Percentiles rank a stretch among this genome's conserved stretches.
Evolutionary conservation across 2,329 filamentous ascomycete species (phyloP).

Genomic region (Endocalyx cinctus): DNA sequence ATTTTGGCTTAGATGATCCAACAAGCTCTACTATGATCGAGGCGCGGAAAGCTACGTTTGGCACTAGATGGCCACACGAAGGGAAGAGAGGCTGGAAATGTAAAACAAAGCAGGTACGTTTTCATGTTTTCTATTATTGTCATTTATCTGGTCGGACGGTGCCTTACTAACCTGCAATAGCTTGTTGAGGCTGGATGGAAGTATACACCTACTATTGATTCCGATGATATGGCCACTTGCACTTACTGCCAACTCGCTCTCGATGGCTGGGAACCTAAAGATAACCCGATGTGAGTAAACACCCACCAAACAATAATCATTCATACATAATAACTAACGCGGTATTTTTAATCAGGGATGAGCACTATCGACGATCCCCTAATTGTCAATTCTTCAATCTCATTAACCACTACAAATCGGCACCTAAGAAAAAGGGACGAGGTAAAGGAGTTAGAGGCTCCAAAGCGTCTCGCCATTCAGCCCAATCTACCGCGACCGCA

Average conservation of each 20-base stretch:
- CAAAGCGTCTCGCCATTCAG: slow-evolving; percentile 63
- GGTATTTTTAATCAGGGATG: slow-evolving; percentile 54
- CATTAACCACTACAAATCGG: slow-evolving; percentile 47
- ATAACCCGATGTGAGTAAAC: slow-evolving; percentile 72
- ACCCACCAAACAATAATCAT: too few species aligned
- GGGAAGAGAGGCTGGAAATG: slow-evolving; percentile 83
- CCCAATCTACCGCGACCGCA: slow-evolving; percentile 50
- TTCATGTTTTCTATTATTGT: too few species aligned
- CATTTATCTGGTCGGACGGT: too few species aligned
- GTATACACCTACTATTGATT: slow-evolving; percentile 79
- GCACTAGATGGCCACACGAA: slow-evolving; percentile 84
- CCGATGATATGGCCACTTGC: slow-evolving; percentile 86
- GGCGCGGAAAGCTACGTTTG: slow-evolving; percentile 80
- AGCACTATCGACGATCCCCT: slow-evolving; percentile 76
- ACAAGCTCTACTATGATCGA: slow-evolving; percentile 64
- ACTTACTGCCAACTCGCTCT: slow-evolving; percentile 85
- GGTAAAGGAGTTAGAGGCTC: slow-evolving; percentile 56
- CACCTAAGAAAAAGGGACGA: slow-evolving; percentile 51
- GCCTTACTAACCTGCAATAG: slow-evolving; percentile 39
- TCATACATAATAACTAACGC: too few species aligned
- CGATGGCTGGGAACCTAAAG: slow-evolving; percentile 90
- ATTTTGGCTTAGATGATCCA: slow-evolving; percentile 69
- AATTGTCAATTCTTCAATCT: slow-evolving; percentile 80
- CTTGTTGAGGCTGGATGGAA: slow-evolving; percentile 92
- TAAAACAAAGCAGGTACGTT: slow-evolving; percentile 74